Conservation (phyloP, 2,329 filamentous ascomycete genomes). For the Mycosphaerella arachidis region DNA sequence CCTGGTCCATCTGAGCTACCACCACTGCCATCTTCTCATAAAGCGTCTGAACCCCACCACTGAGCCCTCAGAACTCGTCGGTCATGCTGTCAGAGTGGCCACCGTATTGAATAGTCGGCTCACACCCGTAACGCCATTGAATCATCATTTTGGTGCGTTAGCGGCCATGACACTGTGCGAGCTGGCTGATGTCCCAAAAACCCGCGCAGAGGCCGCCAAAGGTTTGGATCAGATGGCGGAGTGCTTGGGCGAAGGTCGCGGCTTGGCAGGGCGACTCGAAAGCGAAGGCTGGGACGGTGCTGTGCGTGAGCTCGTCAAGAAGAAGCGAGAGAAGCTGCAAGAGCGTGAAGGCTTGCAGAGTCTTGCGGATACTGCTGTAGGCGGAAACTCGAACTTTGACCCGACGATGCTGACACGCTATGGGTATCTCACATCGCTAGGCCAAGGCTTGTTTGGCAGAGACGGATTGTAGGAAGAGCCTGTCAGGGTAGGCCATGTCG, state of each 20-base stretch:
- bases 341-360: slow-evolving; percentile 49
- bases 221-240: slow-evolving; percentile 56
- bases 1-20: slow-evolving; percentile 64
- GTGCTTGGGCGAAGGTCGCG: slow-evolving; percentile 42
- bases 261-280: slow-evolving; percentile 39
- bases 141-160: slow-evolving; percentile 62
- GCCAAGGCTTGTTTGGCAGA: slow-evolving; percentile 33
- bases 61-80: slow-evolving; percentile 55
- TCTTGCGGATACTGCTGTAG: slow-evolving; percentile 49
- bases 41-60: slow-evolving; percentile 56
- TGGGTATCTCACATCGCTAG: slow-evolving; percentile 36
- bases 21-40: slow-evolving; percentile 63
- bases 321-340: slow-evolving; percentile 38
- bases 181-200: slow-evolving; percentile 52
- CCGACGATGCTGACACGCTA: slow-evolving; percentile 37
- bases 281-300: slow-evolving; percentile 55
- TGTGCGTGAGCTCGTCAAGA: slow-evolving; percentile 49
- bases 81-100: slow-evolving; percentile 56
- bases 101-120: slow-evolving; percentile 54
- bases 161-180: slow-evolving; percentile 58
- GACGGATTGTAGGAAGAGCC: slow-evolving; percentile 3
- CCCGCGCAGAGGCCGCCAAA: slow-evolving; percentile 54
- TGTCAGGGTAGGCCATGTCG: not conserved
- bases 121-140: slow-evolving; percentile 58
- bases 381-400: slow-evolving; percentile 29